These are phyloP conservation scores for Funneliformis caledonium DNA, from an alignment of 371 early-diverging fungal genomes.

Conservation along the genomic window DNA sequence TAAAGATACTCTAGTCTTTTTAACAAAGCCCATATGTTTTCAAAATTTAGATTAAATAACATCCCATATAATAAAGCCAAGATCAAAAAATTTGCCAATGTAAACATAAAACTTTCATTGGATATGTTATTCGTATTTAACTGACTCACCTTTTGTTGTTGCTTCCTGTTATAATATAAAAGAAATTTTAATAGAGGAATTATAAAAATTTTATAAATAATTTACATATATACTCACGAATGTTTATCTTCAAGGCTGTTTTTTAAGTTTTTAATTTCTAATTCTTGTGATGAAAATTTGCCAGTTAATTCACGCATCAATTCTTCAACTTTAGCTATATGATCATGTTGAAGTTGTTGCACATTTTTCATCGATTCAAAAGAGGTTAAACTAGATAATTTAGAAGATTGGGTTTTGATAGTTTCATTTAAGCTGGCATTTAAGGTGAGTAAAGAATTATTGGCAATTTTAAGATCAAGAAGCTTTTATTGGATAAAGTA, in stretches of 20 bases:
- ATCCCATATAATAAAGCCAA: slow-evolving; percentile 5
- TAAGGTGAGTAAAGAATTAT: slow-evolving; percentile 13
- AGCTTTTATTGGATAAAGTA: slow-evolving; percentile 1
- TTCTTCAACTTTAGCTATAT: slow-evolving; percentile 29
- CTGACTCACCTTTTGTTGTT: slow-evolving; percentile 24
- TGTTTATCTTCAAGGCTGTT: neutral
- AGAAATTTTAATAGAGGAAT: neutral
- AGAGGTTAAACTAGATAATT: neutral
- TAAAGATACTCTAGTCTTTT: neutral
- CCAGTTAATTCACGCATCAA: slow-evolving; percentile 7
- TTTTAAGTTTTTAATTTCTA: slow-evolving; percentile 19
- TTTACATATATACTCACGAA: slow-evolving; percentile 5
- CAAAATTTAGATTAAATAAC: slow-evolving; percentile 16
- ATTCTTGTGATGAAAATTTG: slow-evolving; percentile 31
- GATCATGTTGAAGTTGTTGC: slow-evolving; percentile 31
- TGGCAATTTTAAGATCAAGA: slow-evolving; percentile 31
- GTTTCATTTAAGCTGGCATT: slow-evolving; percentile 6
- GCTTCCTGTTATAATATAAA: neutral
- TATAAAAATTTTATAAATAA: neutral
- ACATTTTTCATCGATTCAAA: neutral
- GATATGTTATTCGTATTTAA: neutral
- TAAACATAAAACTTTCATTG: neutral
- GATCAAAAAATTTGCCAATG: neutral
- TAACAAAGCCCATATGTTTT: slow-evolving; percentile 5
- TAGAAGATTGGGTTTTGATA: slow-evolving; percentile 17